phyloP scores from a whole-genome alignment of 2,329 filamentous ascomycete species.

The Hymenoscyphus linearis region DNA sequence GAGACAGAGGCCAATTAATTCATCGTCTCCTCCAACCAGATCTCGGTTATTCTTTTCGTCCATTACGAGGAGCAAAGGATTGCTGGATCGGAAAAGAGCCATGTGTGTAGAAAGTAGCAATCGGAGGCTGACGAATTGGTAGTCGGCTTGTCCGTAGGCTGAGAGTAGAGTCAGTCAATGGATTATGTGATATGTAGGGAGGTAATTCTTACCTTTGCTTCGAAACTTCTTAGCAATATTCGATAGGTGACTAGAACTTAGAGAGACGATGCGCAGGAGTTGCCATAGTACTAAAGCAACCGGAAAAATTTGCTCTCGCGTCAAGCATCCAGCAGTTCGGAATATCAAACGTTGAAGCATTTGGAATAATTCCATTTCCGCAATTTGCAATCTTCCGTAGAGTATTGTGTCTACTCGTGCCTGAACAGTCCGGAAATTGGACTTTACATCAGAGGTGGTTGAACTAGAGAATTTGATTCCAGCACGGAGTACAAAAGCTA shows the following conservation, averaged over 20 bases:
- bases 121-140: slow-evolving; percentile 20
- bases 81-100: slow-evolving; percentile 24
- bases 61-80: slow-evolving; percentile 25
- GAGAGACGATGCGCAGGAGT: slow-evolving; percentile 20
- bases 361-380: slow-evolving; percentile 20
- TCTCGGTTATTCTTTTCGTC: slow-evolving; percentile 21
- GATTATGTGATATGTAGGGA: not conserved
- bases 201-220: slow-evolving; percentile 7
- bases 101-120: slow-evolving; percentile 24
- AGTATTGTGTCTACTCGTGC: slow-evolving; percentile 27
- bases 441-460: not conserved
- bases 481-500: slow-evolving; percentile 24
- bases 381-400: slow-evolving; percentile 21
- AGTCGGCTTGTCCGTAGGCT: slow-evolving; percentile 12
- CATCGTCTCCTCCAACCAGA: slow-evolving; percentile 19
- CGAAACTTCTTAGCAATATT: slow-evolving; percentile 18
- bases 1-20: slow-evolving; percentile 18
- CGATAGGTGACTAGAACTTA: slow-evolving; percentile 19
- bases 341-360: slow-evolving; percentile 27
- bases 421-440: slow-evolving; percentile 18
- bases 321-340: slow-evolving; percentile 21
- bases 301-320: slow-evolving; percentile 22
- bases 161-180: not conserved
- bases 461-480: slow-evolving; percentile 16
- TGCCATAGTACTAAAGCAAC: slow-evolving; percentile 27